Conservation (phyloP, 2,329 filamentous ascomycete genomes). For the Colletotrichum shisoi region DNA sequence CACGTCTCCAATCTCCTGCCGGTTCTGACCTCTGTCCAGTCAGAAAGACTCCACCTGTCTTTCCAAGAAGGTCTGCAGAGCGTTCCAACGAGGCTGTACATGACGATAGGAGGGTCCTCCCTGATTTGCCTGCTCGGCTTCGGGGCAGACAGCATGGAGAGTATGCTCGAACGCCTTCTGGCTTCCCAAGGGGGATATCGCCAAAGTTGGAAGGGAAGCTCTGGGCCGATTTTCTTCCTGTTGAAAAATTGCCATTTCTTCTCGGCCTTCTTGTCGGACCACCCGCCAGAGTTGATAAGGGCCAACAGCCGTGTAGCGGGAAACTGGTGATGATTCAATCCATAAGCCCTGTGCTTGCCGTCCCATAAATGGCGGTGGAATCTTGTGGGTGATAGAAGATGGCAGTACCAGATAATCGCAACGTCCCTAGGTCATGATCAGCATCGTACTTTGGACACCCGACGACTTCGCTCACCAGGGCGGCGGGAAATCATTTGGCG, state of each 20-base stretch:
- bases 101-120: neutral
- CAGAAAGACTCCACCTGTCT: constrained; percentile 16
- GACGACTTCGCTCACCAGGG: constrained; percentile 22
- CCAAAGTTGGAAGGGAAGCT: constrained; percentile 38
- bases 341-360: constrained; percentile 27
- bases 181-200: constrained; percentile 25
- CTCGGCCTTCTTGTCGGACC: constrained; percentile 28
- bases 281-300: constrained; percentile 25
- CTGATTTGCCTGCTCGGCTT: neutral
- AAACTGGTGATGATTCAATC: constrained; percentile 40
- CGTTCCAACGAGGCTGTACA: neutral
- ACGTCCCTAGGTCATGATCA: constrained; percentile 37
- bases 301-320: constrained; percentile 23
- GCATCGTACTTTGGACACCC: neutral
- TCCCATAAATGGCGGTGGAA: constrained; percentile 40
- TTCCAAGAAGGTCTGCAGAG: neutral
- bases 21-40: constrained; percentile 32
- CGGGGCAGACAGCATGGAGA: constrained; percentile 1
- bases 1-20: constrained; percentile 19
- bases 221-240: constrained; percentile 3
- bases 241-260: constrained; percentile 36
- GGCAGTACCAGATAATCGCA: constrained; percentile 41
- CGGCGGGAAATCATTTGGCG: constrained; percentile 38
- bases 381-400: constrained; percentile 35
- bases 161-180: neutral